Evolutionary conservation across 1,139 yeast genomes (phyloP).

Genomic region (Yamadazyma atmosphaerica): DNA sequence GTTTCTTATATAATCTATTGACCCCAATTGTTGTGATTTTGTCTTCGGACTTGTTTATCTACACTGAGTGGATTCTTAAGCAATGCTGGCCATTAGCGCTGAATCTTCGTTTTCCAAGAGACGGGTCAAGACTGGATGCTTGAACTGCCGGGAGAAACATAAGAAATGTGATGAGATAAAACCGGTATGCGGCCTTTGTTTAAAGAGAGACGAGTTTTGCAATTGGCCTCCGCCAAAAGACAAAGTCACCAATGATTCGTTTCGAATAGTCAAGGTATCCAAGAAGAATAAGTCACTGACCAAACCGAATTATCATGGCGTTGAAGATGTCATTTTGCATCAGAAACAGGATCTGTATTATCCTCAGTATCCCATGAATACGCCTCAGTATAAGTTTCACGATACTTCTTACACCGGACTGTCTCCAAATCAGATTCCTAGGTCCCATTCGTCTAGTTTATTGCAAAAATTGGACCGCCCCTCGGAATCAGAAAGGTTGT

Average conservation of each 20-base stretch:
- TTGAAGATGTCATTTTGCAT: no score
- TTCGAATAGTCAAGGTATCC: slow-evolving; percentile 12
- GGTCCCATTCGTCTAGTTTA: not conserved
- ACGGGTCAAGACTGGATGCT: slow-evolving; percentile 46
- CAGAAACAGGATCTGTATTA: no score
- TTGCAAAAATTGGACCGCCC: not conserved
- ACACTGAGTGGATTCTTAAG: not conserved
- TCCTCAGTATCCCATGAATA: no score
- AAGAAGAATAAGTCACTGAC: slow-evolving; percentile 5
- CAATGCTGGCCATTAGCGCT: not conserved
- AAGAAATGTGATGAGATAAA: slow-evolving; percentile 46
- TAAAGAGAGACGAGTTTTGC: slow-evolving; percentile 28
- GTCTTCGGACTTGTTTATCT: no score
- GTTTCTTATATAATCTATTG: slow-evolving; percentile 2
- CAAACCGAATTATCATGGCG: no score
- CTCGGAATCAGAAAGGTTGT: not conserved
- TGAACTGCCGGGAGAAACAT: slow-evolving; percentile 43
- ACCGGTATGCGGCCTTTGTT: slow-evolving; percentile 40
- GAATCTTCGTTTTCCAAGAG: slow-evolving; percentile 10
- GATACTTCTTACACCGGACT: no score
- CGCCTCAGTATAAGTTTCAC: no score
- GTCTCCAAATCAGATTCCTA: not conserved
- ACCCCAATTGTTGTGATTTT: not conserved
- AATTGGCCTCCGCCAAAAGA: slow-evolving; percentile 31
- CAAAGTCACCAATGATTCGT: slow-evolving; percentile 12